Base-by-base conservation (phyloP, 148 eudicot genomes). In the Chenopodium album region DNA sequence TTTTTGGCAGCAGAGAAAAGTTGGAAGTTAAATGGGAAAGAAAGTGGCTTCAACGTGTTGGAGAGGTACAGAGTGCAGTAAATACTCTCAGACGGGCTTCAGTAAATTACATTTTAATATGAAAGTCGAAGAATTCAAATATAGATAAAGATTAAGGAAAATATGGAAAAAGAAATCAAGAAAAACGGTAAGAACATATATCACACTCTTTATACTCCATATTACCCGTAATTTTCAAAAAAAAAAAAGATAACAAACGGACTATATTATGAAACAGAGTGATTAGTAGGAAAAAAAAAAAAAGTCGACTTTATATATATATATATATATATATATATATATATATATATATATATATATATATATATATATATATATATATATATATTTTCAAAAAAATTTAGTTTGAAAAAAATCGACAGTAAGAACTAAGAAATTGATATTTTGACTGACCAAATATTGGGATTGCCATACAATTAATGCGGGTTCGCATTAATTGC, bases 381-480 rank as follows among this genome's bases (percentile, higher is more conserved):
- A 26, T 26, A 26, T 26, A 26, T 26, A 26, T 26, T 0, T 26
- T 26, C 26, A 26, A 26, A 26, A 26, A 26, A 66, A 16, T 26
- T 34, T 26, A 62, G 1, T 13, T 9, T 32, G 6, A 41, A 41
- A 41, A 37, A 41, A 41, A 0, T 41, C 44, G 44, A 41, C 44
- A 41, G 44, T 41, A 41, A 34, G 41, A 37, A 41, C 7, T 41
- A 41, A 34, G 41, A 37, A 4, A 37, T 71, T 52, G 44, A 41
- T 26, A 37, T 77, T 16, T 77, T 70, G 66, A 68, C 44, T 41
- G 84, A 82, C 29, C 7, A 29, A 47, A 72, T 76, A n/a, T 78
- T 32, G 85, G 81, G 81, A 82, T 82, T 77, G 78, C n/a, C 81
- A 82, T 11, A 2, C 66, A 71, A 62, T 70, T 62, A 44, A 82